Base-by-base conservation (phyloP, 148 eudicot genomes). In the Salicornia ramosissima region DNA sequence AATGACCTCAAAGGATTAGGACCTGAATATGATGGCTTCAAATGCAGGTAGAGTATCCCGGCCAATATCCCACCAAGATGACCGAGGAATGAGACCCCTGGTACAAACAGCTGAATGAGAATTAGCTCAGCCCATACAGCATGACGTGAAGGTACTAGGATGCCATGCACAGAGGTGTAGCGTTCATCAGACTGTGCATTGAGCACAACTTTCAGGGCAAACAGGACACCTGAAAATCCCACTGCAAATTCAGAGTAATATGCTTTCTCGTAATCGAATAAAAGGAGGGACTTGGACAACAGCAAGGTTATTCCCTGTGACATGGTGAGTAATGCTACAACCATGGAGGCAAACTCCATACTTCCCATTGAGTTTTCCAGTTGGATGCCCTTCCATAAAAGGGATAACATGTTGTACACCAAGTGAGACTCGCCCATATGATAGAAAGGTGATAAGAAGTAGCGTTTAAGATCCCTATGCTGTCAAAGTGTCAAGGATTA, bases 51-150 rank as follows among this genome's bases (percentile, higher is more conserved):
- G 16, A 90, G 68, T 25, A 87, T 66, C 22, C 98, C 98, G 6
- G 98, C 96, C 55, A 93, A 84, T 52, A 93, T 83, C 63, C 98
- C 98, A 45, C 96, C 96, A 57, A 90, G 92, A 64, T 93, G 98
- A 60, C 98, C 98, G 1, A 93, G 84, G 73, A 93, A 93, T 13
- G 96, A 93, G 64, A 81, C 96, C 51, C 80, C 86, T 11, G 98
- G 98, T 12, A 85, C 98, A 31, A 88, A 79, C 80, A 87, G 56
- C 78, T 93, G 98, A 42, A 93, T 81, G 68, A 93, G 87, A 79
- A 88, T 65, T 64, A 93, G 80, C 76, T 93, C 98, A 0, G 92
- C 96, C 97, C 96, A 93, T 0, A 92, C 96, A 49, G 96, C 96
- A 56, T 82, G 74, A 13, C 86, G 88, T 47, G 92, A 39, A 25